These are phyloP conservation scores for Leccinum olivaceopallidum DNA, from an alignment of 768 basidiomycete species.

Conservation along the genomic window DNA sequence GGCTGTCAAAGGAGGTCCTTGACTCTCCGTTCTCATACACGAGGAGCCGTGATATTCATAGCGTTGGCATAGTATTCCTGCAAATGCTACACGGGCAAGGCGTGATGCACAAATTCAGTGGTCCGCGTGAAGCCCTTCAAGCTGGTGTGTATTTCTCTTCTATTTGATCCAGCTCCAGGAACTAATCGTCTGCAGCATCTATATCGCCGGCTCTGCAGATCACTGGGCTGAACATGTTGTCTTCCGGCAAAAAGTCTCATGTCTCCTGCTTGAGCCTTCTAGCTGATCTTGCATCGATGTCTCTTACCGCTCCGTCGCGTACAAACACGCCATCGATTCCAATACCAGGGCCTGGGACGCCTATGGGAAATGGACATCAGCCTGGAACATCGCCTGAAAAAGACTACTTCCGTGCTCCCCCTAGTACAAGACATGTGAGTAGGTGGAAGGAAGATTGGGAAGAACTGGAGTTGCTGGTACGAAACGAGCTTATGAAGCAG, in stretches of 20 bases:
- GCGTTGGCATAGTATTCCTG: slow-evolving; percentile 72
- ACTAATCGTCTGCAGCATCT: slow-evolving; percentile 39
- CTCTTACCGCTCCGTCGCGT: slow-evolving; percentile 28
- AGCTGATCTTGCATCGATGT: slow-evolving; percentile 51
- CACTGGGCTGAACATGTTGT: slow-evolving; percentile 60
- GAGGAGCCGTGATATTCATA: slow-evolving; percentile 78
- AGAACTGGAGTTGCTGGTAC: slow-evolving; percentile 80
- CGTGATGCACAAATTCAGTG: slow-evolving; percentile 53
- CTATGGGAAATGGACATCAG: slow-evolving; percentile 41
- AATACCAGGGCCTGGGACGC: slow-evolving; percentile 42
- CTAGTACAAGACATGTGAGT: slow-evolving; percentile 54
- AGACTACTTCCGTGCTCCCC: slow-evolving; percentile 53
- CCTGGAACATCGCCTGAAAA: slow-evolving; percentile 60
- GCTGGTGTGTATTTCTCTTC: slow-evolving; percentile 40
- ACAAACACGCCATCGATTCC: slow-evolving; percentile 20
- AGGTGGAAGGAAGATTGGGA: slow-evolving; percentile 95
- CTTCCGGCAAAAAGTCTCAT: slow-evolving; percentile 53
- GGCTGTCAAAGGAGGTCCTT: slow-evolving; percentile 77
- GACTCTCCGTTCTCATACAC: slow-evolving; percentile 81
- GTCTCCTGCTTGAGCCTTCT: slow-evolving; percentile 59
- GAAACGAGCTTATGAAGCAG: background rate
- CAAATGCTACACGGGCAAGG: slow-evolving; percentile 87
- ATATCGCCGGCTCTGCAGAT: slow-evolving; percentile 54
- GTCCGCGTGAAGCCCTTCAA: slow-evolving; percentile 57
- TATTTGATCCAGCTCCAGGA: background rate